These are phyloP conservation scores for Pseudogymnoascus sp. DNA, from an alignment of 2,329 filamentous ascomycete species.

Conservation along the genomic window DNA sequence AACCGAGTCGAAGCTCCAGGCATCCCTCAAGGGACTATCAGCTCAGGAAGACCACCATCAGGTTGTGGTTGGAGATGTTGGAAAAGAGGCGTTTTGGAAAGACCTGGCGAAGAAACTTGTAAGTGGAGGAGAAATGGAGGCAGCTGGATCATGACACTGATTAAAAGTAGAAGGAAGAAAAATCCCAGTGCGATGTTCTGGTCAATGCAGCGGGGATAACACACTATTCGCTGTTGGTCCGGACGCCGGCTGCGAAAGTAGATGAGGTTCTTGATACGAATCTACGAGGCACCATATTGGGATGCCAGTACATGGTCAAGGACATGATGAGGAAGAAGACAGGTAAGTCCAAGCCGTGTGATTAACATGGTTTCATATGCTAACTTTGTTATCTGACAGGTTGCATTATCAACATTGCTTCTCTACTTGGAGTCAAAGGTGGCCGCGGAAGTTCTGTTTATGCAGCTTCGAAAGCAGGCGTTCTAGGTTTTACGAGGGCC, in stretches of 20 bases:
- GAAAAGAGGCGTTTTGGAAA: slow-evolving; percentile 22
- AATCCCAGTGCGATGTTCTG: slow-evolving; percentile 45
- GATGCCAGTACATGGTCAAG: slow-evolving; percentile 45
- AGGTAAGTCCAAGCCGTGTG: slow-evolving; percentile 17
- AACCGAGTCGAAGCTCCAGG: slow-evolving; percentile 53
- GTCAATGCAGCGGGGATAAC: slow-evolving; percentile 74
- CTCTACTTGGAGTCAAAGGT: slow-evolving; percentile 61
- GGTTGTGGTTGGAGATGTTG: slow-evolving; percentile 25
- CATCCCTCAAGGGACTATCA: slow-evolving; percentile 48
- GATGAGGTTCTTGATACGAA: slow-evolving; percentile 60
- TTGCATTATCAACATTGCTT: slow-evolving; percentile 76
- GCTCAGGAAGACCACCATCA: slow-evolving; percentile 16
- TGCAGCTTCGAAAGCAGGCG: slow-evolving; percentile 71
- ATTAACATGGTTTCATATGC: background rate
- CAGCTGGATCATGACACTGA: background rate
- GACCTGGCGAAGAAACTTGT: slow-evolving; percentile 18
- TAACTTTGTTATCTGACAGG: slow-evolving; percentile 29
- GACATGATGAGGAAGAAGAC: slow-evolving; percentile 37
- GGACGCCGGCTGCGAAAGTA: slow-evolving; percentile 43
- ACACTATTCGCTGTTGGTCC: slow-evolving; percentile 55
- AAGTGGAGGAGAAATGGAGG: slow-evolving; percentile 7
- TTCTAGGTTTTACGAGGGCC: slow-evolving; percentile 63
- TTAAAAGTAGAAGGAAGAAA: background rate
- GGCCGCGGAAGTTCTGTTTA: slow-evolving; percentile 66
- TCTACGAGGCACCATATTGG: slow-evolving; percentile 55